Base-by-base conservation (phyloP, 495 filamentous ascomycete species). In the Penicillium cataractarum region DNA sequence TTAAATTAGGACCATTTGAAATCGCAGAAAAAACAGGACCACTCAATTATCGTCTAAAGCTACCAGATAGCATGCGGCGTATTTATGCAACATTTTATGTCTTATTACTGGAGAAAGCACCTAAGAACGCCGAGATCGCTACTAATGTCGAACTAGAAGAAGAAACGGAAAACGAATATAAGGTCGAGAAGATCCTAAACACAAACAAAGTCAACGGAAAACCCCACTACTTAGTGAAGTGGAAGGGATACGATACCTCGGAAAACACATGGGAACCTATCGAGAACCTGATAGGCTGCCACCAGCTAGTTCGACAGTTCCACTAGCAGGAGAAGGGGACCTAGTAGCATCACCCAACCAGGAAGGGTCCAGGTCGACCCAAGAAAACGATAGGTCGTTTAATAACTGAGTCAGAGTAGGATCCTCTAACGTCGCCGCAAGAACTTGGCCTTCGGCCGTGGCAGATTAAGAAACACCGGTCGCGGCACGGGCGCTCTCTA, bases 191-290 rank as follows among this genome's bases (percentile, higher is more conserved):
- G 15, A 54, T 61, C 24, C 49, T 61, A 46, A 24, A 17, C 1
- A 40, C 29, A 9, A 48, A 44, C 19, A n/a, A 35, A n/a, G 32
- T 52, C 19, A 55, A 33, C 24, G 13, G 49, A 15, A 33, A 55
- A 21, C 51, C 48, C 12, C 13, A 60, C 42, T 52, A 51, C n/a
- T 32, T 61, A 19, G 29, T 61, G 13, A 44, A 61, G 46, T 61
- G 12, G 58, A 33, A 55, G 22, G 26, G 58, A 24, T 61, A 61
- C 17, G 5, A 27, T 61, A 61, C 37, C 50, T 61, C 26, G 26
- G 57, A 60, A 42, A 60, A 60, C 19, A 60, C 13, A 27, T 60
- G 15, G 57, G 57, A 60, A 60, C 48, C 58, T 61, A 61, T 61
- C 39, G 37, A 39, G 50, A 44, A 61, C 27, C 37, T 61, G 21